Base-by-base conservation (phyloP, 1,284 basidiomycete species). In the Rhodotorula mucilaginosa region DNA sequence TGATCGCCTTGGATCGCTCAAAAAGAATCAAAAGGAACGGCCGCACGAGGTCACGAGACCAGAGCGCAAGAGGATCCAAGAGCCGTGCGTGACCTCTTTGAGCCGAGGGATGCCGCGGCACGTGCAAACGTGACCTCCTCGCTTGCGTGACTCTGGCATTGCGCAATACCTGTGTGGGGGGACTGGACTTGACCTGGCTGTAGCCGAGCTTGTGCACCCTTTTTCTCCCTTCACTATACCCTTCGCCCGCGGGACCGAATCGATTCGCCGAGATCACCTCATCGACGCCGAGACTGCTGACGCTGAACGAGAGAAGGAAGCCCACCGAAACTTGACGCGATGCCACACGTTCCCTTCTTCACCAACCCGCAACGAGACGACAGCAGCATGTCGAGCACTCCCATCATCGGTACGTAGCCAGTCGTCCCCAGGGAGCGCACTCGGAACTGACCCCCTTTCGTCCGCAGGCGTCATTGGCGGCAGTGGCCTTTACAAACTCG, bases 401-500 rank as follows among this genome's bases (percentile, higher is more conserved):
- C 74, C 23, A 6, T 73, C 44, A 64, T 75, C 56, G 74, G 74
- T 75, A 12, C 19, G 34, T 18, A 13, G 21, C 47, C n/a, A 2
- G 31, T 54, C 48, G 48, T 7, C 5, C 15, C 4, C 48, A 18
- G 48, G 12, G 2, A 21, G 10, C 10, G 12, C 4, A 5, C 10
- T 19, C 19, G 5, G 5, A n/a, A 21, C 10, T n/a, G 51, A 23
- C 19, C 47, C 3, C 58, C 57, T 47, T 52, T 49, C 8, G 21
- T 39, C n/a, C 23, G 31, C 51, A 76, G 76, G 76, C 63, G 77
- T 80, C n/a, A 79, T 79, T 60, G 79, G 79, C 51, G 79, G 79
- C 16, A 72, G 71, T 10, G 81, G 81, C n/a, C 70, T 81, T n/a
- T 97, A 96, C 84, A 88, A 94, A 81, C 85, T 97, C 63, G 90